Evolutionary conservation across 768 basidiomycete species (phyloP).

Genomic region (Lentinula lateritia): DNA sequence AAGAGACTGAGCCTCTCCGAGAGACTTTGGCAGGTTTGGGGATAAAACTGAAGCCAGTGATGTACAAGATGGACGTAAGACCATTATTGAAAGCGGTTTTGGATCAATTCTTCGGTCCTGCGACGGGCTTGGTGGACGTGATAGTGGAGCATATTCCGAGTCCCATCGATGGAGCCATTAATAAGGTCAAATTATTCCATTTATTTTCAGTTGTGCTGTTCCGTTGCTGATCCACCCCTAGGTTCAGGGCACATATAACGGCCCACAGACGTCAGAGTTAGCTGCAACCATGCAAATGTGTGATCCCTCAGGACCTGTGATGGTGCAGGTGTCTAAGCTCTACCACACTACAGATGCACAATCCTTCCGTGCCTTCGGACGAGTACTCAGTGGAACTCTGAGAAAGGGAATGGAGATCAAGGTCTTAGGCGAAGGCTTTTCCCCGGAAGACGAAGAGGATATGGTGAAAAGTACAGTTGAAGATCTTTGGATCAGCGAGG

Average conservation of each 20-base stretch:
- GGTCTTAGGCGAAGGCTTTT: constrained; percentile 97
- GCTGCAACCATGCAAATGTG: constrained; percentile 79
- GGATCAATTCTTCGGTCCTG: constrained; percentile 92
- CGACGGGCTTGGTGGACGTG: constrained; percentile 89
- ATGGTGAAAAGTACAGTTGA: constrained; percentile 85
- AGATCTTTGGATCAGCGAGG: constrained; percentile 86
- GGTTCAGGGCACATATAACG: constrained; percentile 84
- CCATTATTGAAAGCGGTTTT: constrained; percentile 91
- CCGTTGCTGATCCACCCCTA: constrained; percentile 19
- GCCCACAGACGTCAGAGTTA: constrained; percentile 78
- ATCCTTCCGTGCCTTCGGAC: constrained; percentile 93
- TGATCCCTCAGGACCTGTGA: constrained; percentile 79
- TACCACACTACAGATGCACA: constrained; percentile 97
- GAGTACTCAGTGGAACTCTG: constrained; percentile 89
- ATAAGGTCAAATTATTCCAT: constrained; percentile 44
- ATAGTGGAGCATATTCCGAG: constrained; percentile 87
- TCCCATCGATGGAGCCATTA: constrained; percentile 51
- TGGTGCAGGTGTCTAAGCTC: constrained; percentile 90
- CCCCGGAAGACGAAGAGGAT: constrained; percentile 98
- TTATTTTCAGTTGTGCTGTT: background rate
- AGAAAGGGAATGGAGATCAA: constrained; percentile 80
- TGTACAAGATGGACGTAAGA: constrained; percentile 98
- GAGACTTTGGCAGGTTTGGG: constrained; percentile 71
- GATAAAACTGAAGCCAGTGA: constrained; percentile 84
- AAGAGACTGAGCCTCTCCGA: constrained; percentile 86